A percentile compares a stretch with the other conserved stretches of the same genome.
phyloP scores from a whole-genome alignment of 495 filamentous ascomycete genomes.

The Xylaria grammica region DNA sequence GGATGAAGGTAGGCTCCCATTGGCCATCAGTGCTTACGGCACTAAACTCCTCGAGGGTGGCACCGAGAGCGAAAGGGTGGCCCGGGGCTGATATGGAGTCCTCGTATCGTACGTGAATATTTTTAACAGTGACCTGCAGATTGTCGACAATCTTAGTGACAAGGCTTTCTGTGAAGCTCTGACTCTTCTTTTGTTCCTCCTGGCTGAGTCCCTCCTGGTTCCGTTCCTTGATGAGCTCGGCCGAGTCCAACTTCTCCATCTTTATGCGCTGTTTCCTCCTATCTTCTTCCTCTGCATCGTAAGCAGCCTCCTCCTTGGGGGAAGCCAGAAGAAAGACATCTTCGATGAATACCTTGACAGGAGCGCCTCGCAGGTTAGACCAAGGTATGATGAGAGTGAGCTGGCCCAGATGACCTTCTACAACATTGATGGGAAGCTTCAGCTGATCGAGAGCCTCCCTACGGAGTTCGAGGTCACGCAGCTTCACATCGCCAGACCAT shows the following conservation, averaged over 20 bases:
- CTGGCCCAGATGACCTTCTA: constrained; percentile 90
- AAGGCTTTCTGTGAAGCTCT: constrained; percentile 94
- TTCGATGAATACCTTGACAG: constrained; percentile 91
- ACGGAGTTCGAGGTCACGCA: constrained; percentile 88
- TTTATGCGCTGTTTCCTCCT: constrained; percentile 82
- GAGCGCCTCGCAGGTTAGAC: constrained; percentile 93
- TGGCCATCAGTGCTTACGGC: constrained; percentile 92
- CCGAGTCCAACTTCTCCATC: constrained; percentile 96
- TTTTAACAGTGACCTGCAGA: constrained; percentile 94
- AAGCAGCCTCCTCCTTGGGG: constrained; percentile 91
- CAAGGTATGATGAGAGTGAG: constrained; percentile 92
- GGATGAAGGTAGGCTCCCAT: constrained; percentile 94
- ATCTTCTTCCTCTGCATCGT: constrained; percentile 90
- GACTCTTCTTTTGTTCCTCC: constrained; percentile 93
- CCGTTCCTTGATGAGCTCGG: constrained; percentile 88
- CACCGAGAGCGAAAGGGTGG: constrained; percentile 89
- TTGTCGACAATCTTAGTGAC: constrained; percentile 97
- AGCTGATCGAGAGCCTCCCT: constrained; percentile 95
- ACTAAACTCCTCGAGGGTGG: constrained; percentile 93
- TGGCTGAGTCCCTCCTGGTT: constrained; percentile 90
- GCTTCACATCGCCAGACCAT: constrained; percentile 96
- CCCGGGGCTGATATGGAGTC: constrained; percentile 94
- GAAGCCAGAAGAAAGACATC: constrained; percentile 95
- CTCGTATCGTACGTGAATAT: constrained; percentile 96
- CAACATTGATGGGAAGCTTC: constrained; percentile 91